Evolutionary conservation across 345 rosid genomes (phyloP).

Genomic region (Cardiospermum halicacabum): DNA sequence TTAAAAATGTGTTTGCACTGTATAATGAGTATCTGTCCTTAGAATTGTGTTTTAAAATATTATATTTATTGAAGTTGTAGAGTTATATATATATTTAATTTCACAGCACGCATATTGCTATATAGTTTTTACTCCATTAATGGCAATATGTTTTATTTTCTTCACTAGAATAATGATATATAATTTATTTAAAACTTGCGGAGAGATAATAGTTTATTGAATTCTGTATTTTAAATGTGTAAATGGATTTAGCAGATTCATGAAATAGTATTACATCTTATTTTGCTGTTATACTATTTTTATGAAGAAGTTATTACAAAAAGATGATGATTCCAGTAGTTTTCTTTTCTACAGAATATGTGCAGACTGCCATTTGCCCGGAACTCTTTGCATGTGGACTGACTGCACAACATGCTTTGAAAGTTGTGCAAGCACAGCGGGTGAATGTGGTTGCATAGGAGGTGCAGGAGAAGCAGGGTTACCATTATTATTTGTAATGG

Average conservation of each 20-base stretch:
- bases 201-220: neutral
- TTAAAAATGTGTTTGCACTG: neutral
- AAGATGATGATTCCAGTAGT: neutral
- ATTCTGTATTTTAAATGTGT: neutral
- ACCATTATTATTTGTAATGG: constrained; percentile 78
- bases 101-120: neutral
- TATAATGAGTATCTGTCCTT: neutral
- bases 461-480: constrained; percentile 99
- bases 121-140: neutral
- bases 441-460: constrained; percentile 96
- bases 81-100: neutral
- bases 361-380: constrained; percentile 98
- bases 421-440: constrained; percentile 84
- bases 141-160: neutral
- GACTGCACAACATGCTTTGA: constrained; percentile 99
- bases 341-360: constrained; percentile 60
- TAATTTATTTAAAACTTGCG: neutral
- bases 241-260: neutral
- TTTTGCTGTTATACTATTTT: neutral
- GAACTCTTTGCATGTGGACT: constrained; percentile 98
- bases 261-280: neutral
- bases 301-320: neutral
- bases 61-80: neutral
- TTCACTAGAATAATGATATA: neutral
- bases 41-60: neutral